Evolutionary conservation across 2,329 filamentous ascomycete genomes (phyloP).

Genomic region (Fusarium protoensiforme): DNA sequence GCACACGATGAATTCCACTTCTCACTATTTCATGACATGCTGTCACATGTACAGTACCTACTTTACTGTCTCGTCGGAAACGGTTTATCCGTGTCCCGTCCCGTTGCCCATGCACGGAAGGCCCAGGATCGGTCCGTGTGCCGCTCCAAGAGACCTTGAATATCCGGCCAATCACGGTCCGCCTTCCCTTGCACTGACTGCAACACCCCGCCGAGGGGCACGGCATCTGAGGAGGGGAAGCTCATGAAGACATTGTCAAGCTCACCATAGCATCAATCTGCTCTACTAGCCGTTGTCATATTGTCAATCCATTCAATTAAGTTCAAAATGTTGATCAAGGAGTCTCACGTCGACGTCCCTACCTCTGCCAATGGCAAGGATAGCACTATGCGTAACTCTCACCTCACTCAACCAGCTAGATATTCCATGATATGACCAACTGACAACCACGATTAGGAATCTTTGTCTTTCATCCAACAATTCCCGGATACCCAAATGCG

Average conservation of each 20-base stretch:
- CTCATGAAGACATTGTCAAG: conserved; percentile 15
- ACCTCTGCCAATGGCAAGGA: conserved; percentile 64
- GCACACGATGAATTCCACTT: neutral
- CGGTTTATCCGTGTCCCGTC: neutral
- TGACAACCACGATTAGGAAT: conserved; percentile 68
- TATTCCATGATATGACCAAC: conserved; percentile 18
- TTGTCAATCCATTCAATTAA: neutral
- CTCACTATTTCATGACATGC: neutral
- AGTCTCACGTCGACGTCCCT: conserved; percentile 62
- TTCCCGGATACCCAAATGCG: conserved; percentile 88
- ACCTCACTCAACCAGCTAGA: conserved; percentile 12
- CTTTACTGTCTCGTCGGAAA: neutral
- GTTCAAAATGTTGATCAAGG: conserved; percentile 63
- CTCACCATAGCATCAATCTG: neutral
- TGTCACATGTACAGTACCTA: neutral
- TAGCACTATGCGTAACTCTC: conserved; percentile 61
- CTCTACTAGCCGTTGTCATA: neutral
- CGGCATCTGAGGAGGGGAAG: conserved; percentile 17
- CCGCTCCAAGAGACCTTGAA: conserved; percentile 27
- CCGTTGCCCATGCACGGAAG: neutral
- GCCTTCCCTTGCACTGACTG: neutral
- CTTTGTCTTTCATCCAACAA: conserved; percentile 87
- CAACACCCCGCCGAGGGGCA: conserved; percentile 36
- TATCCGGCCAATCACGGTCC: conserved; percentile 22
- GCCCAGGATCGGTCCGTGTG: conserved; percentile 25